A percentile compares a stretch with the other conserved stretches of the same genome.
phyloP scores from a whole-genome alignment of 2,329 filamentous ascomycete species.

The Dothideomycetidae sp. region DNA sequence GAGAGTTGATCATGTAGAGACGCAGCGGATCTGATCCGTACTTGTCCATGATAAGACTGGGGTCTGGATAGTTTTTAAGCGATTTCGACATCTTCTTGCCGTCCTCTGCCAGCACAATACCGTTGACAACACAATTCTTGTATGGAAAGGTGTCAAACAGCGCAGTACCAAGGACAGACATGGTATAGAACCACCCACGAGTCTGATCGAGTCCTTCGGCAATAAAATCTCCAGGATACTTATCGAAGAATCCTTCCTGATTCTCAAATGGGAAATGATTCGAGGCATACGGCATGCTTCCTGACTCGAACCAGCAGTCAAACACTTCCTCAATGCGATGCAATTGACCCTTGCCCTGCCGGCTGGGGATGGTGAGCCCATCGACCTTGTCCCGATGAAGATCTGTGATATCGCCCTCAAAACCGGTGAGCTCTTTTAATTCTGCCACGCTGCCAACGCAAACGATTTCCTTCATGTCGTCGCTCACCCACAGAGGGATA shows the following conservation, averaged over 20 bases:
- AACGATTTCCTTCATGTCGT: conserved; percentile 73
- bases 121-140: conserved; percentile 93
- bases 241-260: conserved; percentile 57
- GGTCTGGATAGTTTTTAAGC: conserved; percentile 91
- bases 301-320: conserved; percentile 95
- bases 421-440: conserved; percentile 75
- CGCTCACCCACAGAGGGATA: conserved; percentile 80
- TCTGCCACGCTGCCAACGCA: conserved; percentile 77
- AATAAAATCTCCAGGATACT: conserved; percentile 87
- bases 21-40: conserved; percentile 87
- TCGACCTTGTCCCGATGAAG: conserved; percentile 90
- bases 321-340: conserved; percentile 78
- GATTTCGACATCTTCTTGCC: conserved; percentile 99
- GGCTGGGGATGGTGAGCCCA: conserved; percentile 83
- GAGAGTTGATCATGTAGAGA: conserved; percentile 93
- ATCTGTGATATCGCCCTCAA: conserved; percentile 66
- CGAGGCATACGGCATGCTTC: conserved; percentile 86
- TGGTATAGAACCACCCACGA: conserved; percentile 91
- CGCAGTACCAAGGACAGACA: conserved; percentile 77
- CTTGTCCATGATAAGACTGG: conserved; percentile 63
- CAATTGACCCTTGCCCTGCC: conserved; percentile 70
- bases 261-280: conserved; percentile 90
- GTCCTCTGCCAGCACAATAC: conserved; percentile 83
- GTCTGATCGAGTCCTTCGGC: conserved; percentile 89
- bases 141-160: conserved; percentile 76